These are phyloP conservation scores for Aspergillus oerlinghausenensis DNA, from an alignment of 2,329 filamentous ascomycete species.

Conservation along the genomic window DNA sequence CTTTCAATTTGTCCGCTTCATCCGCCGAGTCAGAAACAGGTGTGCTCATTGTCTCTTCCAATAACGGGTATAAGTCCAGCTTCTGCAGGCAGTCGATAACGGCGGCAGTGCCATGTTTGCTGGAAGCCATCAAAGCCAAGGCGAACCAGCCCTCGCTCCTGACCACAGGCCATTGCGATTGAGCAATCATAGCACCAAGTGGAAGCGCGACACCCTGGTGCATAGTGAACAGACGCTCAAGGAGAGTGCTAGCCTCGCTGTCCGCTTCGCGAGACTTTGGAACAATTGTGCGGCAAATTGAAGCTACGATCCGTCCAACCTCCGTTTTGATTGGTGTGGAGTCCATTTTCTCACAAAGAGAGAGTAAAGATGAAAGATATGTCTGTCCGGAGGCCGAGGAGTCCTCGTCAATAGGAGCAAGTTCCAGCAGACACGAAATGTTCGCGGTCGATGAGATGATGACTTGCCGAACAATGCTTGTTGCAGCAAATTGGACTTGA, in stretches of 20 bases:
- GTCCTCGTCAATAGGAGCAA: conserved; percentile 25
- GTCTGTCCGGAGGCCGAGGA: conserved; percentile 27
- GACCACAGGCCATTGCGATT: conserved; percentile 46
- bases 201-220: conserved; percentile 36
- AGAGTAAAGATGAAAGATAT: conserved; percentile 40
- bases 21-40: conserved; percentile 14
- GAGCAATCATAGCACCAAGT: conserved; percentile 41
- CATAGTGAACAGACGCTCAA: conserved; percentile 31
- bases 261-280: conserved; percentile 24
- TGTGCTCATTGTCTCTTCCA: conserved; percentile 28
- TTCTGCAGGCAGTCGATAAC: conserved; percentile 34
- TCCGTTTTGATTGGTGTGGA: conserved; percentile 44
- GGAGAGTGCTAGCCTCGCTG: conserved; percentile 18
- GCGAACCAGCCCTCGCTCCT: conserved; percentile 48
- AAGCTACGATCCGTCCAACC: conserved; percentile 43
- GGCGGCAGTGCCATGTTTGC: conserved; percentile 26
- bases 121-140: conserved; percentile 43
- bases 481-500: conserved; percentile 42
- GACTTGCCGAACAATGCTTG: conserved; percentile 38
- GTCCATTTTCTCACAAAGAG: conserved; percentile 40
- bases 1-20: conserved; percentile 23
- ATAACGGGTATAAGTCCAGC: conserved; percentile 28
- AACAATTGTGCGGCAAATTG: conserved; percentile 39
- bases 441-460: conserved; percentile 36
- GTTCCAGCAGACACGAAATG: conserved; percentile 32